Conservation (phyloP, 306 rosid species). For the Senna tora region DNA sequence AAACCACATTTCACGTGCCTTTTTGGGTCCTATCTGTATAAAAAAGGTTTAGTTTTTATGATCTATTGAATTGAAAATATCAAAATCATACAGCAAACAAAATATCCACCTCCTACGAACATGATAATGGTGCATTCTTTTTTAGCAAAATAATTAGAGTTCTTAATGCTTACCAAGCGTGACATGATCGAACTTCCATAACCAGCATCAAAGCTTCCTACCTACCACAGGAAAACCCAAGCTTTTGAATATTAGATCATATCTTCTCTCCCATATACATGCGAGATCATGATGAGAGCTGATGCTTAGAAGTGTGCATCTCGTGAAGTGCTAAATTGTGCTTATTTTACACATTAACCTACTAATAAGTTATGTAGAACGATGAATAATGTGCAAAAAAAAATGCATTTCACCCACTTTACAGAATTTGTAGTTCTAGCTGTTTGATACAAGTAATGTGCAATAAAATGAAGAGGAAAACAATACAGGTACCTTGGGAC, state of each 20-base stretch:
- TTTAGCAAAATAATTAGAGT: not conserved
- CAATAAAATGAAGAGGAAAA: not conserved
- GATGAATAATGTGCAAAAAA: no score
- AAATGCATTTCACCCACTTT: no score
- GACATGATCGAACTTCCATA: conserved; percentile 97
- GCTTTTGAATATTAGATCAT: not conserved
- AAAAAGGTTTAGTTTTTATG: conserved; percentile 8
- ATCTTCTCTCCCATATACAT: conserved; percentile 3
- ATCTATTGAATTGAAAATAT: not conserved
- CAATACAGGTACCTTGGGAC: conserved; percentile 76
- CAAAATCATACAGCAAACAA: conserved; percentile 12
- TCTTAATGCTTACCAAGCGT: conserved; percentile 64
- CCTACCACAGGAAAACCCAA: conserved; percentile 49
- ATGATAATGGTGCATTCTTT: not conserved
- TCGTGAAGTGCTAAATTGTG: no score
- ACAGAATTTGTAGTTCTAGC: not conserved
- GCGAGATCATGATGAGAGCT: no score
- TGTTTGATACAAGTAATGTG: not conserved
- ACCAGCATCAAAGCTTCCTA: conserved; percentile 99
- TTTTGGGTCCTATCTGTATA: conserved; percentile 80
- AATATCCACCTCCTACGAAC: conserved; percentile 7
- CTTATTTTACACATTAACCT: no score
- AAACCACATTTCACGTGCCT: conserved; percentile 94
- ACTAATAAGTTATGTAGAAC: no score
- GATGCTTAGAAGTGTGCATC: no score